Evolutionary conservation across 768 basidiomycete genomes (phyloP).

Genomic region (Suillus luteus): DNA sequence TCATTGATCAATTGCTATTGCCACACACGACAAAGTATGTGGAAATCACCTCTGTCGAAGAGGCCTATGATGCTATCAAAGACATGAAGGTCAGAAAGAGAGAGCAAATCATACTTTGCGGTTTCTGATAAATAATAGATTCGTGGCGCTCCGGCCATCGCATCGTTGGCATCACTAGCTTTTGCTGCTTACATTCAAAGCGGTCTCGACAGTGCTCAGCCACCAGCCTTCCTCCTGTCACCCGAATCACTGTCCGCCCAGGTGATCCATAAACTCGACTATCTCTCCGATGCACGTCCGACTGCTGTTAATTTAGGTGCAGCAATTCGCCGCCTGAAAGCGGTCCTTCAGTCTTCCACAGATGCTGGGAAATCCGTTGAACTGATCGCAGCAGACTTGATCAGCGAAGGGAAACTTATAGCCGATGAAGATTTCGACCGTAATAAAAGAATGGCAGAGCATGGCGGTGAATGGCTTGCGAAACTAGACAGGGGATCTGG

Average conservation of each 20-base stretch:
- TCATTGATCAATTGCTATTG: constrained; percentile 87
- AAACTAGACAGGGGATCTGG: constrained; percentile 46
- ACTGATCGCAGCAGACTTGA: constrained; percentile 56
- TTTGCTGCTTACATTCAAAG: constrained; percentile 65
- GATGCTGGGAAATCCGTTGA: constrained; percentile 44
- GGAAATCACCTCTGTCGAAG: constrained; percentile 67
- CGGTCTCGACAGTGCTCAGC: constrained; percentile 46
- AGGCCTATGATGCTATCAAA: constrained; percentile 93
- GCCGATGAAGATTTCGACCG: constrained; percentile 86
- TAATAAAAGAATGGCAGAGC: constrained; percentile 81
- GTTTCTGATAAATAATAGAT: constrained; percentile 46
- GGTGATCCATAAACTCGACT: constrained; percentile 62
- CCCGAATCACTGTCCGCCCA: constrained; percentile 52
- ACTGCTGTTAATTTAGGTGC: constrained; percentile 95
- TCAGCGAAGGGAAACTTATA: constrained; percentile 73
- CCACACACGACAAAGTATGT: constrained; percentile 75
- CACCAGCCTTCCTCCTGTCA: constrained; percentile 58
- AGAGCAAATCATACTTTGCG: neutral
- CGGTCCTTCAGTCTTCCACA: constrained; percentile 41
- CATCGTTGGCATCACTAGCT: constrained; percentile 84
- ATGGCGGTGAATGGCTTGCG: constrained; percentile 86
- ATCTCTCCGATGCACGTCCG: constrained; percentile 85
- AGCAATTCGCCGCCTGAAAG: constrained; percentile 72
- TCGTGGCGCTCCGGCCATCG: constrained; percentile 94
- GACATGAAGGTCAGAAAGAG: constrained; percentile 76